phyloP scores from a whole-genome alignment of 2,329 filamentous ascomycete genomes.

The Talaromyces sp. region DNA sequence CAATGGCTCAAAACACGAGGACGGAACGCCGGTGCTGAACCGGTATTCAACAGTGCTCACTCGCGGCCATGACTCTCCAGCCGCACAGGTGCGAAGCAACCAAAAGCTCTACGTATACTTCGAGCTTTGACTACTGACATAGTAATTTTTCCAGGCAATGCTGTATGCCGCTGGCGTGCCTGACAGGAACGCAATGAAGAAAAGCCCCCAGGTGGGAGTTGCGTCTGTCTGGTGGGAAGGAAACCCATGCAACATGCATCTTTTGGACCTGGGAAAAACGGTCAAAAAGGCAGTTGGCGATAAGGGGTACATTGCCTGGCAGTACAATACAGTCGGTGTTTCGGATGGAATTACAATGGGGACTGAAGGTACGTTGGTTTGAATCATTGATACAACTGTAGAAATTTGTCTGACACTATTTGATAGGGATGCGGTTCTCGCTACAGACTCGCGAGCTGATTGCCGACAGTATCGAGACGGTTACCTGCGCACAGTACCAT shows the following conservation, averaged over 20 bases:
- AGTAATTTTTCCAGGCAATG: slow-evolving; percentile 63
- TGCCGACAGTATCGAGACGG: slow-evolving; percentile 87
- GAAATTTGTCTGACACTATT: neutral
- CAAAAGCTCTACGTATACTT: neutral
- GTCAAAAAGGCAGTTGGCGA: slow-evolving; percentile 77
- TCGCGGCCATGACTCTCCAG: slow-evolving; percentile 81
- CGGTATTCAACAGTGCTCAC: slow-evolving; percentile 81
- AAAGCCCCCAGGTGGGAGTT: slow-evolving; percentile 81
- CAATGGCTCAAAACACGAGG: slow-evolving; percentile 44
- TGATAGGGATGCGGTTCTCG: slow-evolving; percentile 82
- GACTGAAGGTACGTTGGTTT: no score
- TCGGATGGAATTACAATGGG: slow-evolving; percentile 96
- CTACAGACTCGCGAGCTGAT: slow-evolving; percentile 88
- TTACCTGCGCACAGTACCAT: slow-evolving; percentile 86
- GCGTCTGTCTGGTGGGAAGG: slow-evolving; percentile 97
- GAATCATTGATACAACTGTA: no score
- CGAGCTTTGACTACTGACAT: neutral
- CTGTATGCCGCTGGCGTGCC: slow-evolving; percentile 89
- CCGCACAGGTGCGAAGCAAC: slow-evolving; percentile 59
- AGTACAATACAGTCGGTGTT: slow-evolving; percentile 87
- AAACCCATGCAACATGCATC: slow-evolving; percentile 79
- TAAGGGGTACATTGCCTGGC: slow-evolving; percentile 87
- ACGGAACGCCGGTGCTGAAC: slow-evolving; percentile 67
- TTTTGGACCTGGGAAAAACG: slow-evolving; percentile 80
- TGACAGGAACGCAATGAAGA: slow-evolving; percentile 79